phyloP scores from a whole-genome alignment of 169 alveolate genomes.

The Toxoplasma gondii region DNA sequence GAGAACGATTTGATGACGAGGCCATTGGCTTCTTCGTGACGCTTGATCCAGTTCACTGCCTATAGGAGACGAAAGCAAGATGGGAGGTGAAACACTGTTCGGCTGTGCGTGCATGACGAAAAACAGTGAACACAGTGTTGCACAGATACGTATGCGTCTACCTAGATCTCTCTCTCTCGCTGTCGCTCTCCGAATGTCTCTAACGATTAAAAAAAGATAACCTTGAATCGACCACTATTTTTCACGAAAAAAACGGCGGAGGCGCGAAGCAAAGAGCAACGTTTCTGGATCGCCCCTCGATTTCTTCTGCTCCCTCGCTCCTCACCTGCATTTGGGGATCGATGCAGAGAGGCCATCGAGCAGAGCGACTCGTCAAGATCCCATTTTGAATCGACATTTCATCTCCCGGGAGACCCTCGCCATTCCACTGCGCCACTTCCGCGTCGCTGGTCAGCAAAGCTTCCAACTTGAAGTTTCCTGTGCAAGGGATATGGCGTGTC shows the following conservation, averaged over 20 bases:
- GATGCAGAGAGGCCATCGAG: constrained; percentile 93
- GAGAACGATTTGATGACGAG: constrained; percentile 86
- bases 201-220: too few species aligned
- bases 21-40: constrained; percentile 83
- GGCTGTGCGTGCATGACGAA: neutral
- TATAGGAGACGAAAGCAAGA: constrained; percentile 26
- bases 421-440: constrained; percentile 91
- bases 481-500: constrained; percentile 81
- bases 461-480: constrained; percentile 86
- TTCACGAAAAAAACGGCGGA: too few species aligned
- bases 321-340: constrained; percentile 92
- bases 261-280: too few species aligned
- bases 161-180: too few species aligned
- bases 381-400: constrained; percentile 93
- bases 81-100: neutral
- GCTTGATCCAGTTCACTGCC: constrained; percentile 91
- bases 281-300: too few species aligned
- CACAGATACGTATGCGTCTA: too few species aligned
- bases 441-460: constrained; percentile 89
- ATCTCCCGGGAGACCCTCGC: constrained; percentile 93
- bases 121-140: neutral
- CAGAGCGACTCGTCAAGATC: constrained; percentile 89
- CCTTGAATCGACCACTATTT: too few species aligned
- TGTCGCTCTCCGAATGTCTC: too few species aligned
- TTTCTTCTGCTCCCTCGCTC: neutral